phyloP scores from a whole-genome alignment of 768 basidiomycete species.

The Phallus indusiatus region DNA sequence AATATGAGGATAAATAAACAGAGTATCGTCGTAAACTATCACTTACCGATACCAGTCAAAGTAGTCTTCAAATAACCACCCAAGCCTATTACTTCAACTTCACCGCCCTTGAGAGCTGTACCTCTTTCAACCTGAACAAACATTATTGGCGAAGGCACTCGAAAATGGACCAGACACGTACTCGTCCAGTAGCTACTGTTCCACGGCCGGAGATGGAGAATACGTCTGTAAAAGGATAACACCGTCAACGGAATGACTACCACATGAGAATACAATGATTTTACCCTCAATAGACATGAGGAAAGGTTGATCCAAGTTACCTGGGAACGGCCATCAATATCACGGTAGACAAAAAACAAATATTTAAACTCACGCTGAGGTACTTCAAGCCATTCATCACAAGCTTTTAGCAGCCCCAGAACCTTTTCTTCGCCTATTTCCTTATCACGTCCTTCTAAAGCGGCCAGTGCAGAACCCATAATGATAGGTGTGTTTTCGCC shows the following conservation, averaged over 20 bases:
- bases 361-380: constrained; percentile 62
- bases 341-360: not conserved
- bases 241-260: not conserved
- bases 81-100: constrained; percentile 88
- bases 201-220: constrained; percentile 98
- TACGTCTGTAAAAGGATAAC: constrained; percentile 43
- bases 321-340: constrained; percentile 27
- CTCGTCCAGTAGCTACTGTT: constrained; percentile 91
- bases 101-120: constrained; percentile 78
- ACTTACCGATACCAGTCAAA: constrained; percentile 83
- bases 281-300: constrained; percentile 85
- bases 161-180: constrained; percentile 1
- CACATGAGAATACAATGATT: not conserved
- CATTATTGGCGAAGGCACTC: not conserved
- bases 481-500: constrained; percentile 97
- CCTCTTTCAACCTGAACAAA: constrained; percentile 77
- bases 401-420: constrained; percentile 69
- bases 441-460: constrained; percentile 77
- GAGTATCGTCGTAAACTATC: not conserved
- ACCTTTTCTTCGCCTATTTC: constrained; percentile 78
- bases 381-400: constrained; percentile 91
- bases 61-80: constrained; percentile 81
- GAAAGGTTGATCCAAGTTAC: constrained; percentile 97
- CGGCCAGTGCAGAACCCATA: constrained; percentile 94
- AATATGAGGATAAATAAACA: constrained; percentile 6